These are phyloP conservation scores for Corinectria fuckeliana DNA, from an alignment of 2,329 filamentous ascomycete genomes.

Conservation along the genomic window DNA sequence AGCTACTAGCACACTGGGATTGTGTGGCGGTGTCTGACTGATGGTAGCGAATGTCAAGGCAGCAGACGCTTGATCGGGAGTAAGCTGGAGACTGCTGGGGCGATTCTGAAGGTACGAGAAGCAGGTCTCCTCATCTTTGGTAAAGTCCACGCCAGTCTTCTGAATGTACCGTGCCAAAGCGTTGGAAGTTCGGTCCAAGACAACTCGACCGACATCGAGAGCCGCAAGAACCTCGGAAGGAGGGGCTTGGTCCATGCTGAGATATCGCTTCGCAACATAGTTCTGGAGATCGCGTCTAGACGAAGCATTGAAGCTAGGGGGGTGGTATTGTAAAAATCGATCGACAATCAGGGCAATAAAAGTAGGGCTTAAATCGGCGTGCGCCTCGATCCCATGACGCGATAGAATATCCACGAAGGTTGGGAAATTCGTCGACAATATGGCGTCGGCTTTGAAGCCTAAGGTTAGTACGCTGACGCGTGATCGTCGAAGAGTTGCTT, in stretches of 20 bases:
- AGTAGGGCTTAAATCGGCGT: conserved; percentile 69
- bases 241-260: conserved; percentile 66
- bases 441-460: conserved; percentile 75
- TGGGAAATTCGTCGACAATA: conserved; percentile 79
- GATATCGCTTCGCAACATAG: conserved; percentile 73
- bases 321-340: conserved; percentile 85
- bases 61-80: conserved; percentile 81
- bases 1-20: conserved; percentile 64
- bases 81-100: conserved; percentile 66
- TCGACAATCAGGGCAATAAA: conserved; percentile 85
- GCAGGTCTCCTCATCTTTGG: conserved; percentile 75
- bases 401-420: conserved; percentile 81
- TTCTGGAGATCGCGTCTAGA: conserved; percentile 73
- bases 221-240: conserved; percentile 74
- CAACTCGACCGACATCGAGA: conserved; percentile 70
- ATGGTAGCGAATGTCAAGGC: conserved; percentile 73
- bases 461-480: conserved; percentile 53
- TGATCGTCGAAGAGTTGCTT: conserved; percentile 36
- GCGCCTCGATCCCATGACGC: conserved; percentile 65
- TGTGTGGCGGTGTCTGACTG: conserved; percentile 61
- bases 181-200: conserved; percentile 64
- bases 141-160: conserved; percentile 75
- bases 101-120: conserved; percentile 59
- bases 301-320: conserved; percentile 81
- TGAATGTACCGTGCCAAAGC: conserved; percentile 73